Conservation (phyloP, 257 asterid species). For the Nicotiana tabacum region DNA sequence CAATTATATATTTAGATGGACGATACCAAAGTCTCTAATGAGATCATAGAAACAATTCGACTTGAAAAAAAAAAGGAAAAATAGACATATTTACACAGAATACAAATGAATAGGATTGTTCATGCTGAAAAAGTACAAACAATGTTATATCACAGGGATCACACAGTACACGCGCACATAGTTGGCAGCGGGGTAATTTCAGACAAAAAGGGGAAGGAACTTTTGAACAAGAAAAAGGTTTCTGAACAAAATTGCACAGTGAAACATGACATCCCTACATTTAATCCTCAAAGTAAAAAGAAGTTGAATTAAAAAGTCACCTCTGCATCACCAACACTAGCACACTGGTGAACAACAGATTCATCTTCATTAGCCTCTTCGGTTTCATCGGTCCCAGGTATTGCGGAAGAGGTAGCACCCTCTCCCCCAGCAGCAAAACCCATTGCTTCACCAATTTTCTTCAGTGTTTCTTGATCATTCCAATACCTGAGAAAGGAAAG, state of each 20-base stretch:
- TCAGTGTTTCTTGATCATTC: conserved; percentile 82
- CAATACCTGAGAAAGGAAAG: conserved; percentile 52
- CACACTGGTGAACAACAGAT: conserved; percentile 81
- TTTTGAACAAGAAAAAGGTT: not conserved
- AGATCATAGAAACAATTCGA: not conserved
- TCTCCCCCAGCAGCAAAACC: conserved; percentile 79
- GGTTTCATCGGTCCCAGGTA: conserved; percentile 58
- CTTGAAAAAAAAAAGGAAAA: not conserved
- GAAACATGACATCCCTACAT: not conserved
- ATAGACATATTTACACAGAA: not conserved
- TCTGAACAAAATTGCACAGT: not conserved
- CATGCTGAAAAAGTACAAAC: not conserved
- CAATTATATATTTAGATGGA: not conserved
- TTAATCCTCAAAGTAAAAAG: not conserved
- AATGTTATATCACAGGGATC: not conserved
- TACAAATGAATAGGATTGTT: not conserved
- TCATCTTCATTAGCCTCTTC: conserved; percentile 83
- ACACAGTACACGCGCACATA: not conserved
- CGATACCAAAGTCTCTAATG: not conserved
- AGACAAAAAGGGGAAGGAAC: not conserved
- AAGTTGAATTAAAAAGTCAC: conserved; percentile 27
- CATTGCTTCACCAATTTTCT: conserved; percentile 94
- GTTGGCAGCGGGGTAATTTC: not conserved
- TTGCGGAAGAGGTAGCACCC: conserved; percentile 54
- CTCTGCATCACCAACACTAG: conserved; percentile 86